Evolutionary conservation across 176 grass and related monocot species (phyloP).

Genomic region (Rhipidocladum racemiflorum): DNA sequence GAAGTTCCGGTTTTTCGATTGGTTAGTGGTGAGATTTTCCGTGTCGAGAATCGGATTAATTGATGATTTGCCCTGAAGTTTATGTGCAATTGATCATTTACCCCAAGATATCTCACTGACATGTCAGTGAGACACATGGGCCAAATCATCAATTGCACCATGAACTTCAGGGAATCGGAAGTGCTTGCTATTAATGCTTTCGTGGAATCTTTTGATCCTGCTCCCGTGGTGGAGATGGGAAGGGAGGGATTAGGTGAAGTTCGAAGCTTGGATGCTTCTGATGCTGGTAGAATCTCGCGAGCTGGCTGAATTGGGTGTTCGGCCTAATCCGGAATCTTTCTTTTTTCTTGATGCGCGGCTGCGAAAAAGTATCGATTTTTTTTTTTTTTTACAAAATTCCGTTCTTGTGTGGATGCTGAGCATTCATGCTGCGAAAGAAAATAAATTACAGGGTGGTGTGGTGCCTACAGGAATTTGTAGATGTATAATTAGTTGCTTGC

Average conservation of each 20-base stretch:
- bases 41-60: too few relatives aligned
- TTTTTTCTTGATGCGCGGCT: neutral
- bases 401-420: slow-evolving; percentile 19
- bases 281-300: slow-evolving; percentile 26
- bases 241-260: slow-evolving; percentile 2
- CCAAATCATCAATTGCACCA: too few relatives aligned
- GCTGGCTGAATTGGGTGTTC: slow-evolving; percentile 14
- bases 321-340: slow-evolving; percentile 31
- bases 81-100: too few relatives aligned
- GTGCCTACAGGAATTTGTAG: neutral
- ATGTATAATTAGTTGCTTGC: neutral
- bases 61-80: too few relatives aligned
- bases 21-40: neutral
- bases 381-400: slow-evolving; percentile 24
- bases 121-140: too few relatives aligned
- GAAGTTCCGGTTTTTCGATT: neutral
- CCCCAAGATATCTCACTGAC: too few relatives aligned
- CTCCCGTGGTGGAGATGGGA: neutral
- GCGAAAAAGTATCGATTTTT: slow-evolving; percentile 11
- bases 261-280: slow-evolving; percentile 32
- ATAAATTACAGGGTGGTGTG: neutral
- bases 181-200: neutral
- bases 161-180: too few relatives aligned
- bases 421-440: slow-evolving; percentile 26
- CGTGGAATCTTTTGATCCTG: neutral